Conservation (phyloP, 2,329 filamentous ascomycete species). For the Pyrenochaeta sp. region DNA sequence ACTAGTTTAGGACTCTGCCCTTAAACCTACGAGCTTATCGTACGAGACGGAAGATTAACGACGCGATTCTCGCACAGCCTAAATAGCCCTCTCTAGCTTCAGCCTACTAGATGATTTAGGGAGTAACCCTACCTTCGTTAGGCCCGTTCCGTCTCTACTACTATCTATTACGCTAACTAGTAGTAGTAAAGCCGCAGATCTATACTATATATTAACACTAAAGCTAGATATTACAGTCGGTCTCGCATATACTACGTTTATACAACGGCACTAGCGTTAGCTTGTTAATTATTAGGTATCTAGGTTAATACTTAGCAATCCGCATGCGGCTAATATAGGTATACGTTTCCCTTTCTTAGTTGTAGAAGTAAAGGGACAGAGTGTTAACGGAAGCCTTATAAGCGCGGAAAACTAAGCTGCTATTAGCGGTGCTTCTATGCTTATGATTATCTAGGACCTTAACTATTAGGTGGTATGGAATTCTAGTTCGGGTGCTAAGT, state of each 20-base stretch:
- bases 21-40: constrained; percentile 19
- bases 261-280: constrained; percentile 5
- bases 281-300: constrained; percentile 17
- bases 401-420: constrained; percentile 25
- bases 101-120: constrained; percentile 14
- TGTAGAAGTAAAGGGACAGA: constrained; percentile 23
- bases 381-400: constrained; percentile 8
- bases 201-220: constrained; percentile 26
- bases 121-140: constrained; percentile 14
- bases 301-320: constrained; percentile 18
- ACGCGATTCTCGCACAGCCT: constrained; percentile 7
- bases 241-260: constrained; percentile 16
- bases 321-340: constrained; percentile 23
- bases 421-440: constrained; percentile 22
- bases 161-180: constrained; percentile 23
- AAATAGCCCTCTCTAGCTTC: constrained; percentile 11
- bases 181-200: constrained; percentile 25
- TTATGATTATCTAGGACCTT: constrained; percentile 19
- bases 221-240: too few relatives aligned
- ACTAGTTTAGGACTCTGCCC: constrained; percentile 22
- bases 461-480: constrained; percentile 5
- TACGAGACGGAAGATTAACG: constrained; percentile 11
- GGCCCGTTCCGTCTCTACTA: constrained; percentile 20
- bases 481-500: neutral
- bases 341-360: constrained; percentile 25